These are phyloP conservation scores for Tylopilus sp. DNA, from an alignment of 1,284 basidiomycete genomes.

Conservation along the genomic window DNA sequence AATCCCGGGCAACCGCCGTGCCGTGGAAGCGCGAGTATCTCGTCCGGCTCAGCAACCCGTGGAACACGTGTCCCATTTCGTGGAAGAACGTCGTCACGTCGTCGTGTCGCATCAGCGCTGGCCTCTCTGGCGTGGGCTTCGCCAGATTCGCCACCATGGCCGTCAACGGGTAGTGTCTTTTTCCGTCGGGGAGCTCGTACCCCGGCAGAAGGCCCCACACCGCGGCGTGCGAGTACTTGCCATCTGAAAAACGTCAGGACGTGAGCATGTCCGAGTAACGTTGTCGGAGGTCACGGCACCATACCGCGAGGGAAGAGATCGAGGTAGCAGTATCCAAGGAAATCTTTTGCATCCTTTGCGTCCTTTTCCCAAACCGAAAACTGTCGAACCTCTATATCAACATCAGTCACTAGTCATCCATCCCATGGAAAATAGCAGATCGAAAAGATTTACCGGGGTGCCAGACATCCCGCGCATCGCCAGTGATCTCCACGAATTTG, in stretches of 20 bases:
- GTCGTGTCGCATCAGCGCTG: conserved; percentile 79
- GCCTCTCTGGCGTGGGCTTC: conserved; percentile 74
- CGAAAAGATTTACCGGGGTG: conserved; percentile 56
- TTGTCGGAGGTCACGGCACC: conserved; percentile 7
- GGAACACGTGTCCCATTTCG: conserved; percentile 87
- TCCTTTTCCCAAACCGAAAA: conserved; percentile 80
- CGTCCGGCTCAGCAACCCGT: conserved; percentile 71
- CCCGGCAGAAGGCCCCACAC: conserved; percentile 77
- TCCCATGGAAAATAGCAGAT: background rate
- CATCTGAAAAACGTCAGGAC: conserved; percentile 37
- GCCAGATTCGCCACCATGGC: conserved; percentile 88
- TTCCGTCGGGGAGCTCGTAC: conserved; percentile 49
- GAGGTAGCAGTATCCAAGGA: conserved; percentile 79
- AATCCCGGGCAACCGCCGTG: conserved; percentile 75
- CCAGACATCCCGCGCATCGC: conserved; percentile 53
- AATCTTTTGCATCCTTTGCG: conserved; percentile 63
- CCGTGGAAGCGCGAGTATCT: conserved; percentile 77
- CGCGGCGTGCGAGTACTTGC: conserved; percentile 83
- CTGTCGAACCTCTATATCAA: conserved; percentile 62
- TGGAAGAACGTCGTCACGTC: conserved; percentile 81
- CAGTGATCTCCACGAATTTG: conserved; percentile 61
- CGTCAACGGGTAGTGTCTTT: conserved; percentile 65
- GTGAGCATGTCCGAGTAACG: background rate
- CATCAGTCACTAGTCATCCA: conserved; percentile 7
- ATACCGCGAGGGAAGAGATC: conserved; percentile 82